These are phyloP conservation scores for Tylopilus balloui DNA, from an alignment of 768 basidiomycete genomes.

Conservation along the genomic window DNA sequence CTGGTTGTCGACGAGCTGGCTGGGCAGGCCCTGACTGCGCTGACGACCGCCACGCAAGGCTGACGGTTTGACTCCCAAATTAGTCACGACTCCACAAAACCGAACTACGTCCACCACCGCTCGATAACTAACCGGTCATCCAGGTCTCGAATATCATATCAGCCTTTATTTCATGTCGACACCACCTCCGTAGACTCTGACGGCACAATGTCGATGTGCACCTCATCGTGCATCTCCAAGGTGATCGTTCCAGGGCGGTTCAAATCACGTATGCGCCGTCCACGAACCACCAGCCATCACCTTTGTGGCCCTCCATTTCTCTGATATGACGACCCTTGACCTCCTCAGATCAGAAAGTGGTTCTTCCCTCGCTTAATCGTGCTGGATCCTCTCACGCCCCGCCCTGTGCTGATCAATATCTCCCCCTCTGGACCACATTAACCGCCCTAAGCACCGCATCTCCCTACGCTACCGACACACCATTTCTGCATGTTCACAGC, in stretches of 20 bases:
- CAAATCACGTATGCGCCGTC: too few relatives aligned
- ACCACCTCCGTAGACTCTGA: too few relatives aligned
- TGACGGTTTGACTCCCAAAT: slow-evolving; percentile 23
- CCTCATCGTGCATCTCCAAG: too few relatives aligned
- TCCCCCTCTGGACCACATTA: not conserved
- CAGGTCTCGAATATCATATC: too few relatives aligned
- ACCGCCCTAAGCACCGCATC: slow-evolving; percentile 5
- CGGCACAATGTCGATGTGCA: too few relatives aligned
- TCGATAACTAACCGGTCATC: too few relatives aligned
- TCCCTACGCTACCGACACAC: slow-evolving; percentile 12
- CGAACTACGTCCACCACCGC: slow-evolving; percentile 3
- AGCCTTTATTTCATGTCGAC: too few relatives aligned
- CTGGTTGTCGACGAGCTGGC: slow-evolving; percentile 21
- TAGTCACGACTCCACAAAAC: slow-evolving; percentile 5
- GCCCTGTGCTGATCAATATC: not conserved
- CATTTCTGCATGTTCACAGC: slow-evolving; percentile 23
- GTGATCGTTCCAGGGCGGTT: too few relatives aligned
- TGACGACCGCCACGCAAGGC: slow-evolving; percentile 21
- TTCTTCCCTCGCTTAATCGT: slow-evolving; percentile 9
- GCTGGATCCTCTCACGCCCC: slow-evolving; percentile 11
- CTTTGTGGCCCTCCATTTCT: slow-evolving; percentile 8
- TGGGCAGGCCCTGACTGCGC: slow-evolving; percentile 27
- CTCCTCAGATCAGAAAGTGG: not conserved
- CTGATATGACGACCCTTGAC: not conserved
- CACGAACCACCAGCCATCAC: not conserved